A percentile compares a stretch with the other conserved stretches of the same genome.
These are phyloP conservation scores for Biscutella laevigata DNA, from an alignment of 441 rosid genomes.

Conservation along the genomic window DNA sequence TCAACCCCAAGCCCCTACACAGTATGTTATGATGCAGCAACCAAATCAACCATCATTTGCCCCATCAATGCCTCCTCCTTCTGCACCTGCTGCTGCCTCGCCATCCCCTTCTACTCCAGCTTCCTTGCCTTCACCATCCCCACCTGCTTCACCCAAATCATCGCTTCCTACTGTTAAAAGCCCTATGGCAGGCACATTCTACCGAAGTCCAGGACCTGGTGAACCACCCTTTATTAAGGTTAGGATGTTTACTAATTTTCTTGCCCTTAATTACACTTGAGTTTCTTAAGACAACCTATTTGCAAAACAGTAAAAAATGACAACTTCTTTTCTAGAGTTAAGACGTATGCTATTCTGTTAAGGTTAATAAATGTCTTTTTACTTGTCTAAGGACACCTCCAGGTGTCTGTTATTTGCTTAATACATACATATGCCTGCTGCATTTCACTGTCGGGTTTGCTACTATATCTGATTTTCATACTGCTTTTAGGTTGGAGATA, in stretches of 20 bases:
- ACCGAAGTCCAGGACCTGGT: slow-evolving; percentile 68
- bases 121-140: slow-evolving; percentile 35
- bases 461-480: background rate
- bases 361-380: background rate
- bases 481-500: slow-evolving; percentile 68
- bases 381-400: background rate
- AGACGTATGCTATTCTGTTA: background rate
- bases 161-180: slow-evolving; percentile 67
- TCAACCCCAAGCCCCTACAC: slow-evolving; percentile 41
- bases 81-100: slow-evolving; percentile 31
- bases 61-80: slow-evolving; percentile 30
- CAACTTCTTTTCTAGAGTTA: background rate
- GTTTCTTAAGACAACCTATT: too few species aligned
- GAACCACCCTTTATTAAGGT: slow-evolving; percentile 85
- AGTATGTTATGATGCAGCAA: slow-evolving; percentile 43
- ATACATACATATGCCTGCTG: background rate
- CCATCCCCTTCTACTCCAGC: slow-evolving; percentile 32
- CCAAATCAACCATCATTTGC: slow-evolving; percentile 34
- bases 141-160: slow-evolving; percentile 41
- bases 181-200: slow-evolving; percentile 89
- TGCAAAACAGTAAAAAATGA: background rate
- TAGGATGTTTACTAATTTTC: slow-evolving; percentile 4
- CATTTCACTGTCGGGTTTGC: background rate
- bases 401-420: background rate
- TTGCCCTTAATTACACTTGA: too few species aligned